Evolutionary conservation across 2,329 filamentous ascomycete species (phyloP), one percentile per base, ranked within the genome.

Genomic region (Coniochaeta hoffmannii): DNA sequence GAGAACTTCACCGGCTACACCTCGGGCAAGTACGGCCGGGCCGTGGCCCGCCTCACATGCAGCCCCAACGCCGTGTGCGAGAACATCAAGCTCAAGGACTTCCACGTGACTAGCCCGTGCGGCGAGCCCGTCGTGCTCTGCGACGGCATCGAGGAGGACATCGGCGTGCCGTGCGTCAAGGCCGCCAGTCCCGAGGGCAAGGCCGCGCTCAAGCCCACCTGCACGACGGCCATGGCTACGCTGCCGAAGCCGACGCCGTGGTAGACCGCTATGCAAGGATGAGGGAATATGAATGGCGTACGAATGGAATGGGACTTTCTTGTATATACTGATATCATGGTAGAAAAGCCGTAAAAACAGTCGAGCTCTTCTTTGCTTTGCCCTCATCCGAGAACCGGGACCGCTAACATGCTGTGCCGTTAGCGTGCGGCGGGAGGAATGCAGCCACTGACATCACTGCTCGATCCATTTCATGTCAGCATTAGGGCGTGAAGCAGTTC

Each of bases 1-100:
- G 72, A 82, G 61, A 84, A 84, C 62, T 76, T 85, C 57, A 73
- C 74, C 0, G 82, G 82, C 1, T 76, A 76, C 19, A 81, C 76
- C 1, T 82, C 77, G 15, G 81, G 82, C 0, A 77, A 78, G 59
- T 73, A 81, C 51, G 80, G 80, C 1, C 73, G 73, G 19, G 76
- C 77, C 2, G 78, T 84, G 1, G 82, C 76, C 0, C 73, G 76
- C 49, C 65, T 85, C 57, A 77, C 76, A 0, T 85, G 82, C 64
- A 80, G 67, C 58, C 66, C 71, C 24, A 62, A 78, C 41, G 79
- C 81, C 0, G 75, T 82, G 4, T 86, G 82, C 62, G 72, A 73
- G 51, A 76, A 78, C 52, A 82, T 85, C 60, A 71, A 71, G 8
- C 71, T 85, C 55, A 73, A 76, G 58, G 71, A 79, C 57, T 83